Evolutionary conservation across 768 basidiomycete species (phyloP), one percentile per base, ranked within the genome.

Genomic region (Boletus vinaceobasis): DNA sequence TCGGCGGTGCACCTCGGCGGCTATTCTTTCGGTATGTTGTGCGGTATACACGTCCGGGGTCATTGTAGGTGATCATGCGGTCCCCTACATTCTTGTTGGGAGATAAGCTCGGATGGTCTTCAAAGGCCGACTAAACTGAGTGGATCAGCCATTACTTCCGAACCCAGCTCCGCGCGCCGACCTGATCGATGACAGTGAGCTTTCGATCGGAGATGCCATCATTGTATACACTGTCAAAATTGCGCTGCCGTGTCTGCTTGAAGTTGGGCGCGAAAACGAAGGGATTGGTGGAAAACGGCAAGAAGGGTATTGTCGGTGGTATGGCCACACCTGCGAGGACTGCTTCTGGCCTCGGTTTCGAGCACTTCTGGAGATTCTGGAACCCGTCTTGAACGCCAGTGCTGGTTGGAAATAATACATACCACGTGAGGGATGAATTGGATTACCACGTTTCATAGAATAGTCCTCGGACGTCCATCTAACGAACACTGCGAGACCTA

Each of bases 401-500:
- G 23, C 33, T 11, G 14, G 42, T 15, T 26, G 38, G 14, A 31
- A 36, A 39, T 5, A 19, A 33, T 21, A 26, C 27, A 33, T 54
- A 44, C 60, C 52, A 65, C 60, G 60, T 43, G 56, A 61, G 26
- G 32, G 17, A 35, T 29, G 40, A 36, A 11, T 10, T 19, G 15
- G 15, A 36, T 57, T 32, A 47, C 49, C 31, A 48, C 47, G 48
- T 40, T 67, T 62, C 52, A 62, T 57, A 50, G 50, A 58, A 47
- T 59, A 21, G 68, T 69, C 70, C 68, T 69, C 68, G 68, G 70
- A 69, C 42, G 67, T 60, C 48, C 40, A 56, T 33, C 54, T 29
- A 15, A 40, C 13, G 37, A 43, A 51, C 21, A 31, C 42, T 26
- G n/a, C 56, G 43, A 29, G 11, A 53, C 31, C 13, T 59, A 14